Percentiles rank a stretch among this genome's conserved stretches.
These are phyloP conservation scores for Gossypium thurberi DNA, from an alignment of 345 rosid species.

Conservation along the genomic window DNA sequence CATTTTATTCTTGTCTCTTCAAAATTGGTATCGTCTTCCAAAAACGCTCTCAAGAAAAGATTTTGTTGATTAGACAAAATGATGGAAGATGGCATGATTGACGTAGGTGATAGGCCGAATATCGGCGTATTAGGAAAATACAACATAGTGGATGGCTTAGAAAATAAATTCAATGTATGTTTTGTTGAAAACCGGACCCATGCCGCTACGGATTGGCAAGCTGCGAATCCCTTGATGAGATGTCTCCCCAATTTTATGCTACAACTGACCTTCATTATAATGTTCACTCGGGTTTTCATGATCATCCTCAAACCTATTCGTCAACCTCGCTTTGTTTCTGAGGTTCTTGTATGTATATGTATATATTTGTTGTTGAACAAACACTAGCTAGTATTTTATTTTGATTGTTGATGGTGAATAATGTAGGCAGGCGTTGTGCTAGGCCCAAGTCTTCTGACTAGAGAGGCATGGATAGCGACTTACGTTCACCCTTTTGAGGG, in stretches of 20 bases:
- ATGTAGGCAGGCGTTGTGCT: constrained; percentile 10
- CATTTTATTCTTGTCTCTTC: neutral
- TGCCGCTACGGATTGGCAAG: neutral
- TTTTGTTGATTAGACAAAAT: neutral
- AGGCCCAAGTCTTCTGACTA: neutral
- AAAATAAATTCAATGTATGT: neutral
- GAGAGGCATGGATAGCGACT: fast-evolving
- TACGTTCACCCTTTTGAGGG: neutral
- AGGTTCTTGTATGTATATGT: constrained; percentile 6
- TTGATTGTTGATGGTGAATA: neutral
- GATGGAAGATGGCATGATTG: neutral
- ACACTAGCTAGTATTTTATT: neutral
- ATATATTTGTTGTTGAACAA: too few species aligned
- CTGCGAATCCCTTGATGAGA: neutral
- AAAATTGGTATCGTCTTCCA: neutral
- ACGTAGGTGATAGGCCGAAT: neutral
- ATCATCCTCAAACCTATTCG: constrained; percentile 5
- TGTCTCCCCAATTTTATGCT: neutral
- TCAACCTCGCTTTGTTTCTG: constrained; percentile 16
- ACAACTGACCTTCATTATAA: neutral
- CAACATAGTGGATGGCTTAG: neutral
- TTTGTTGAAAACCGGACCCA: neutral
- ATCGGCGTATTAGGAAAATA: neutral
- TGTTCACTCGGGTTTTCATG: neutral
- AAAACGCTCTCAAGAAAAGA: neutral